Evolutionary conservation across 192 early-diverging fungal species (phyloP).

Genomic region (Chytriomyces confervae): DNA sequence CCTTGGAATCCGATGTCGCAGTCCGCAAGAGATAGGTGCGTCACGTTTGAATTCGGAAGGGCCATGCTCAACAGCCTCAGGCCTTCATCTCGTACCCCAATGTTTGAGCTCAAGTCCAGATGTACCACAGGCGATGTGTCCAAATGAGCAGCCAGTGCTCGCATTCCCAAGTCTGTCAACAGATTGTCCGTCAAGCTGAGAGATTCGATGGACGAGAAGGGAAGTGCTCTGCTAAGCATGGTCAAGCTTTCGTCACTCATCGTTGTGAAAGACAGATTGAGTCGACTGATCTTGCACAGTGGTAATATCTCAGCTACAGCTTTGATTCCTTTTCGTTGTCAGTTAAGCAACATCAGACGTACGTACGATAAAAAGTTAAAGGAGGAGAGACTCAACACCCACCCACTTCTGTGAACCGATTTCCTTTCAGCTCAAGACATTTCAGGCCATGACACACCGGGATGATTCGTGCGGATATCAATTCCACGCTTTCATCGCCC

Average conservation of each 20-base stretch:
- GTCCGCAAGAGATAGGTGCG: background rate
- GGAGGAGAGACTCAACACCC: background rate
- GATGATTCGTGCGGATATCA: background rate
- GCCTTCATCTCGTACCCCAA: conserved; percentile 2
- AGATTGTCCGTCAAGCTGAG: conserved; percentile 18
- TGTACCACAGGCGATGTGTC: background rate
- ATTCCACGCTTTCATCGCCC: conserved; percentile 7
- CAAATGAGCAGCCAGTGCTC: background rate
- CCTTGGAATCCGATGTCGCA: conserved; percentile 24
- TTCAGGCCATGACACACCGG: conserved; percentile 8
- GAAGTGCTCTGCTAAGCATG: background rate
- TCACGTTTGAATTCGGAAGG: background rate
- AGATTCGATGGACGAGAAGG: conserved; percentile 3
- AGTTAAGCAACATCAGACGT: background rate
- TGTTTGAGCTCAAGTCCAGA: conserved; percentile 11
- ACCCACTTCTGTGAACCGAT: conserved; percentile 25
- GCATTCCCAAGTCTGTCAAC: conserved; percentile 13
- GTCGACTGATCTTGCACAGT: background rate
- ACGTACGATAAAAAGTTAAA: background rate
- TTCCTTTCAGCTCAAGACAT: conserved; percentile 12
- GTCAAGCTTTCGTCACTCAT: conserved; percentile 1
- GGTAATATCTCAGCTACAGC: background rate
- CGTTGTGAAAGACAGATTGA: conserved; percentile 12
- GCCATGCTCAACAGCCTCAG: background rate
- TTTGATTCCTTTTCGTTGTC: background rate